Evolutionary conservation across 1,284 basidiomycete genomes (phyloP).

Genomic region (Lentinula novae-zelandiae): DNA sequence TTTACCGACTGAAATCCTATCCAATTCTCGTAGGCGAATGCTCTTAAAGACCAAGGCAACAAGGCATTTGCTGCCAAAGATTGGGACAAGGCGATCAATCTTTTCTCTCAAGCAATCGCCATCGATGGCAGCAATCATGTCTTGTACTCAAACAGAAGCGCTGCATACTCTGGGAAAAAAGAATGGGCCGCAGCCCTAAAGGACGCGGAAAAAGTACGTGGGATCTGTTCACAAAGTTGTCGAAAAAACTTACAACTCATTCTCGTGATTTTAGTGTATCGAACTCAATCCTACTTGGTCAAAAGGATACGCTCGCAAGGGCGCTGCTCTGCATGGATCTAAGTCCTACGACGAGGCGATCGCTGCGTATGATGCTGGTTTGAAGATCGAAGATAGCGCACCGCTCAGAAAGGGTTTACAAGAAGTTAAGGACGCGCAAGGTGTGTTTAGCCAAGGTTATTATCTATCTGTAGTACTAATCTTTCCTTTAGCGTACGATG

Average conservation of each 20-base stretch:
- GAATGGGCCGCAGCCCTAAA: slow-evolving; percentile 76
- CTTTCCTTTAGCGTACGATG: slow-evolving; percentile 35
- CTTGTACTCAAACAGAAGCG: slow-evolving; percentile 91
- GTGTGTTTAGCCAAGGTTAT: slow-evolving; percentile 34
- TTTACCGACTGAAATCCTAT: neutral
- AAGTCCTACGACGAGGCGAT: slow-evolving; percentile 82
- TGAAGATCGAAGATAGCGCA: slow-evolving; percentile 80
- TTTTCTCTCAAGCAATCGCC: slow-evolving; percentile 86
- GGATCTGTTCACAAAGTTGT: neutral
- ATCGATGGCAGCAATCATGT: slow-evolving; percentile 85
- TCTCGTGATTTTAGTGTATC: slow-evolving; percentile 51
- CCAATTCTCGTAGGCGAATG: slow-evolving; percentile 36
- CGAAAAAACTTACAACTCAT: slow-evolving; percentile 10
- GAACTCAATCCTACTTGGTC: slow-evolving; percentile 81
- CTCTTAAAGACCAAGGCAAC: slow-evolving; percentile 92
- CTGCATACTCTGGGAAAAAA: slow-evolving; percentile 83
- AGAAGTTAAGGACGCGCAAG: slow-evolving; percentile 80
- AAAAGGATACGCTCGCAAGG: slow-evolving; percentile 92
- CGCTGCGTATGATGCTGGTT: slow-evolving; percentile 74
- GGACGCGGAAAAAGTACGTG: slow-evolving; percentile 85
- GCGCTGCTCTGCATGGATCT: slow-evolving; percentile 90
- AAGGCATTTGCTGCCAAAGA: slow-evolving; percentile 94
- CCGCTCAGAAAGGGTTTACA: slow-evolving; percentile 84
- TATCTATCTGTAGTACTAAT: slow-evolving; percentile 7
- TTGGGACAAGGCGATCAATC: slow-evolving; percentile 83